Percentiles rank a stretch among this genome's conserved stretches.
phyloP scores from a whole-genome alignment of 139 green algal genomes.

The Monoraphidium neglectum region DNA sequence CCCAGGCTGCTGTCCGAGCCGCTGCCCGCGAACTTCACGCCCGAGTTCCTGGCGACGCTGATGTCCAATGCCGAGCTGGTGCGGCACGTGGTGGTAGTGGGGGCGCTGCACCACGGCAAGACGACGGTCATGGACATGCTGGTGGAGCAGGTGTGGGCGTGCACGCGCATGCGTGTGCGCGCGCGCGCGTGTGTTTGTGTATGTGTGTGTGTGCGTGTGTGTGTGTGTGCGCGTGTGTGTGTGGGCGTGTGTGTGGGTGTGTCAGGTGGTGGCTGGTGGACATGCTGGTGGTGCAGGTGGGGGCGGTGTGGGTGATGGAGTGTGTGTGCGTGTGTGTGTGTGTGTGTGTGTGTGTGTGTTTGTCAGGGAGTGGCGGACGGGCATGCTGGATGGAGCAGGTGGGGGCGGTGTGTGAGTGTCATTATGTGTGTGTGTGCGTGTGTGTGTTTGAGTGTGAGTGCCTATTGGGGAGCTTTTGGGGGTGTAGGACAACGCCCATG shows the following conservation, averaged over 20 bases:
- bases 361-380: too few relatives aligned
- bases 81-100: slow-evolving; percentile 89
- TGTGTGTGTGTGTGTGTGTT: too few relatives aligned
- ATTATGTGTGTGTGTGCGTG: too few relatives aligned
- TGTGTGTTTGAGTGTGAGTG: too few relatives aligned
- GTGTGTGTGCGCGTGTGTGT: too few relatives aligned
- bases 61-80: slow-evolving; percentile 86
- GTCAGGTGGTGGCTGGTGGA: not conserved
- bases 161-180: not conserved
- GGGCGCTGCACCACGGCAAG: slow-evolving; percentile 98
- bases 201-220: slow-evolving; percentile 1
- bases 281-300: not conserved
- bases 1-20: slow-evolving; percentile 52
- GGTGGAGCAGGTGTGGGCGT: slow-evolving; percentile 74
- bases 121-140: slow-evolving; percentile 98
- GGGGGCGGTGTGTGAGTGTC: too few relatives aligned
- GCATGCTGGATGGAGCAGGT: too few relatives aligned
- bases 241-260: too few relatives aligned
- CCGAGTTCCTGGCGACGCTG: slow-evolving; percentile 85
- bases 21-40: slow-evolving; percentile 58
- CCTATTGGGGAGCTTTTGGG: not conserved
- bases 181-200: too few relatives aligned
- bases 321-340: too few relatives aligned
- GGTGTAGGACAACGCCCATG: too few relatives aligned
- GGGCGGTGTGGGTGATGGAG: too few relatives aligned